A percentile compares a stretch with the other conserved stretches of the same genome.
Evolutionary conservation across 257 asterid species (phyloP).

Genomic region (Cordia subcordata): DNA sequence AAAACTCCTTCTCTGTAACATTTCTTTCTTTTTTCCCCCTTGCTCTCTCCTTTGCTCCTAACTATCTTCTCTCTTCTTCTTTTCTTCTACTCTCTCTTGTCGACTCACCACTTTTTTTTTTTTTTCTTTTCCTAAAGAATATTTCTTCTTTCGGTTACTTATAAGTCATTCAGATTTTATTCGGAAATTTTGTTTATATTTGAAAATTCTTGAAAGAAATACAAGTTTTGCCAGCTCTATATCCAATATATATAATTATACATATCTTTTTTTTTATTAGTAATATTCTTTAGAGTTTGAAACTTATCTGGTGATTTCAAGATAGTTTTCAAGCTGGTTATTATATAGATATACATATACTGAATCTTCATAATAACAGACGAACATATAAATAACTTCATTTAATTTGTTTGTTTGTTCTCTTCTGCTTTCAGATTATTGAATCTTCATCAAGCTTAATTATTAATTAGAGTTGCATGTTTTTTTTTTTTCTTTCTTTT

Average conservation of each 20-base stretch:
- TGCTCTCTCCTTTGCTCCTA: conserved; percentile 7
- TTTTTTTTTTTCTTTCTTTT: no score
- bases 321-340: no score
- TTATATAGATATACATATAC: no score
- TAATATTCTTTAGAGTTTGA: not conserved
- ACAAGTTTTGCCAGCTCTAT: not conserved
- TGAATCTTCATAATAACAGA: no score
- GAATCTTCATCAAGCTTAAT: not conserved
- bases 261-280: not conserved
- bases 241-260: not conserved
- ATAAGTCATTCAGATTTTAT: not conserved
- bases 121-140: not conserved
- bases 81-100: not conserved
- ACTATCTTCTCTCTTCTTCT: not conserved
- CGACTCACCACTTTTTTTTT: conserved; percentile 5
- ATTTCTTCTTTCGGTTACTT: not conserved
- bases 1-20: conserved; percentile 19
- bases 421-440: not conserved
- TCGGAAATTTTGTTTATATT: not conserved
- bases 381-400: not conserved
- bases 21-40: conserved; percentile 18
- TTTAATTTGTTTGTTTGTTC: not conserved
- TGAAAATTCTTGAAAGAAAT: not conserved
- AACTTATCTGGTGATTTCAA: not conserved
- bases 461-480: not conserved